These are phyloP conservation scores for Camellia japonica DNA, from an alignment of 148 eudicot genomes.

Conservation along the genomic window DNA sequence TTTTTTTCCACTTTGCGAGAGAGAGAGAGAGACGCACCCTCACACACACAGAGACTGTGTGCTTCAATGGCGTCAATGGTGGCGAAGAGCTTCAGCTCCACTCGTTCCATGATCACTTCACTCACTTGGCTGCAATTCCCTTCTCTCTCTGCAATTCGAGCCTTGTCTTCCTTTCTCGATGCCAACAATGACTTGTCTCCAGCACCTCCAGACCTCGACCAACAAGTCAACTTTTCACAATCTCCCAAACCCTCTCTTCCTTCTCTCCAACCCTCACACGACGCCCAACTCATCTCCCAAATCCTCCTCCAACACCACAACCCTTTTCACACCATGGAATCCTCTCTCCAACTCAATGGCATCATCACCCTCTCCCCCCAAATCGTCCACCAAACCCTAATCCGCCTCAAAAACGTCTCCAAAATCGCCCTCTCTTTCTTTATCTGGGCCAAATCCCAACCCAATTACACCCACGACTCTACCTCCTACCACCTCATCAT, in stretches of 20 bases:
- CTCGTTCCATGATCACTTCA: not conserved
- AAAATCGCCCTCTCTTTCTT: conserved; percentile 78
- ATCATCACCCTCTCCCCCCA: conserved; percentile 47
- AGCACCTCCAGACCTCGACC: not conserved
- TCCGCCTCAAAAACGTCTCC: conserved; percentile 63
- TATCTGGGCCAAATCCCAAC: conserved; percentile 39
- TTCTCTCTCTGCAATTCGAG: conserved; percentile 12
- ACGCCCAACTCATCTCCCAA: conserved; percentile 58
- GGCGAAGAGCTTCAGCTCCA: not conserved
- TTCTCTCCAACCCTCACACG: conserved; percentile 37
- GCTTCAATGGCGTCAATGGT: not conserved
- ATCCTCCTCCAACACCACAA: conserved; percentile 78
- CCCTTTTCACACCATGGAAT: conserved; percentile 89
- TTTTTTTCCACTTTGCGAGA: no score
- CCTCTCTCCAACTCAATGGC: conserved; percentile 86
- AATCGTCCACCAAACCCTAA: conserved; percentile 74
- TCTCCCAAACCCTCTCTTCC: conserved; percentile 43
- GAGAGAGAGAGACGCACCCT: no score
- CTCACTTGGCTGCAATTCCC: not conserved
- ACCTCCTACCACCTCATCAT: conserved; percentile 48
- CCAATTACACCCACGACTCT: conserved; percentile 36
- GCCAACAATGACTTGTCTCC: not conserved
- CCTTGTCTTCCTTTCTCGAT: conserved; percentile 12
- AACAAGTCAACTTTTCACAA: conserved; percentile 7
- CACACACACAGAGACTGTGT: not conserved